Conservation (phyloP, 208 protist genomes). For the Herpetomonas muscarum region DNA sequence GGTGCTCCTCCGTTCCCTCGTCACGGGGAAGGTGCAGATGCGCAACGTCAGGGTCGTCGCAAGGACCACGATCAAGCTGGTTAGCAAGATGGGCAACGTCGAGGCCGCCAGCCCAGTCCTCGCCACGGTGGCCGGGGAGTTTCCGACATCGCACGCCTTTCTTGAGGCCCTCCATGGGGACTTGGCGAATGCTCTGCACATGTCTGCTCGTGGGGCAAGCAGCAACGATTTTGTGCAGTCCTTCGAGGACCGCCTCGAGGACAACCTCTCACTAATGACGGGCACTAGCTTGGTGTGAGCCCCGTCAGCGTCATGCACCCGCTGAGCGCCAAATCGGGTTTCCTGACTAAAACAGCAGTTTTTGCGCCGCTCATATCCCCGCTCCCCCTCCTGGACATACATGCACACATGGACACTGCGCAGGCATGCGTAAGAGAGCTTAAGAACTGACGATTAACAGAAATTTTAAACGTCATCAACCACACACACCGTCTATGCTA, state of each 20-base stretch:
- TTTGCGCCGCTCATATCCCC: too few species aligned
- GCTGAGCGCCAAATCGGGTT: too few species aligned
- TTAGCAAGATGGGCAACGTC: not conserved
- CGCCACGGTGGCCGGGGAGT: not conserved
- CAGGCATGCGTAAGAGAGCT: too few species aligned
- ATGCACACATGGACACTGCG: too few species aligned
- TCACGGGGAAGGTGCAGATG: not conserved
- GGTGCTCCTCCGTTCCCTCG: slow-evolving; percentile 14
- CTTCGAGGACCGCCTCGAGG: slow-evolving; percentile 38
- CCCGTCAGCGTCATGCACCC: slow-evolving; percentile 11
- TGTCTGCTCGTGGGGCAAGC: too few species aligned
- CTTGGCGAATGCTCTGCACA: not conserved
- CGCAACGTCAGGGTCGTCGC: not conserved
- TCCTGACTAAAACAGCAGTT: too few species aligned
- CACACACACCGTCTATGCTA: too few species aligned
- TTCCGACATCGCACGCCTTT: not conserved
- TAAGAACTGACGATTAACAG: too few species aligned
- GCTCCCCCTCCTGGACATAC: too few species aligned
- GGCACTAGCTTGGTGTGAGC: slow-evolving; percentile 13
- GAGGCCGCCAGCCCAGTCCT: not conserved
- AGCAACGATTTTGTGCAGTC: not conserved
- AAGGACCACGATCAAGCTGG: not conserved
- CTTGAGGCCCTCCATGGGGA: not conserved
- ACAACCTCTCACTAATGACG: slow-evolving; percentile 26
- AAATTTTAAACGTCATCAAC: too few species aligned